phyloP scores from a whole-genome alignment of 805 yeast genomes.

The Hanseniaspora occidentalis region DNA sequence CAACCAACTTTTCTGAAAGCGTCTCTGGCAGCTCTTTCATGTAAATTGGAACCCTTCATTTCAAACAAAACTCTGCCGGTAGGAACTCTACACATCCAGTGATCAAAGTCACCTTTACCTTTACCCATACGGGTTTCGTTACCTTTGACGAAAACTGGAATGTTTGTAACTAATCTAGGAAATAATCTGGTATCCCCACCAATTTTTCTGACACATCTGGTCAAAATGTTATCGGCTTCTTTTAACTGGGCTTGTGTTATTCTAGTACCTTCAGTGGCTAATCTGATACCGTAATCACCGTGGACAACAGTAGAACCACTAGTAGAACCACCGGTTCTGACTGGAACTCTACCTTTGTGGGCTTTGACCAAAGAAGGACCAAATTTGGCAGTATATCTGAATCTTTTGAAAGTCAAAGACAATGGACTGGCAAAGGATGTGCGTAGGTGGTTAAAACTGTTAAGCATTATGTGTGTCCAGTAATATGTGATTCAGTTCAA shows the following conservation, averaged over 20 bases:
- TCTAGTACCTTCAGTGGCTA: constrained; percentile 79
- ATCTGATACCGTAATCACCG: constrained; percentile 78
- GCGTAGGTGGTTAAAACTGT: background rate
- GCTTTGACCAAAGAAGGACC: constrained; percentile 35
- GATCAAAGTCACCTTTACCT: constrained; percentile 95
- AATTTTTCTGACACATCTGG: constrained; percentile 71
- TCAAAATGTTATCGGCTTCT: constrained; percentile 80
- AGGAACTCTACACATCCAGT: constrained; percentile 94
- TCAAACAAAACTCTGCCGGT: constrained; percentile 91
- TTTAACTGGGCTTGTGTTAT: constrained; percentile 77
- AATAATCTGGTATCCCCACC: constrained; percentile 49
- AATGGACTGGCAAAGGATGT: background rate
- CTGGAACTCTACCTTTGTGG: constrained; percentile 89
- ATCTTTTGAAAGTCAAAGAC: constrained; percentile 1
- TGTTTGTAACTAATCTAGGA: constrained; percentile 71
- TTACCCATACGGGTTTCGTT: constrained; percentile 99
- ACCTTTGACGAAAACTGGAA: constrained; percentile 92
- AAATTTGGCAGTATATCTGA: background rate
- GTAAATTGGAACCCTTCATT: constrained; percentile 60
- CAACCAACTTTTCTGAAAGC: constrained; percentile 83
- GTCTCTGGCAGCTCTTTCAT: constrained; percentile 82
- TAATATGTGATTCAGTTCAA: too few relatives aligned
- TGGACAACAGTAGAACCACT: constrained; percentile 75
- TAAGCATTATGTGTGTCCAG: constrained; percentile 18
- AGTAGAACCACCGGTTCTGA: constrained; percentile 85